Conservation (phyloP, 2,329 filamentous ascomycete genomes). For the Tolypocladium nubicola region DNA sequence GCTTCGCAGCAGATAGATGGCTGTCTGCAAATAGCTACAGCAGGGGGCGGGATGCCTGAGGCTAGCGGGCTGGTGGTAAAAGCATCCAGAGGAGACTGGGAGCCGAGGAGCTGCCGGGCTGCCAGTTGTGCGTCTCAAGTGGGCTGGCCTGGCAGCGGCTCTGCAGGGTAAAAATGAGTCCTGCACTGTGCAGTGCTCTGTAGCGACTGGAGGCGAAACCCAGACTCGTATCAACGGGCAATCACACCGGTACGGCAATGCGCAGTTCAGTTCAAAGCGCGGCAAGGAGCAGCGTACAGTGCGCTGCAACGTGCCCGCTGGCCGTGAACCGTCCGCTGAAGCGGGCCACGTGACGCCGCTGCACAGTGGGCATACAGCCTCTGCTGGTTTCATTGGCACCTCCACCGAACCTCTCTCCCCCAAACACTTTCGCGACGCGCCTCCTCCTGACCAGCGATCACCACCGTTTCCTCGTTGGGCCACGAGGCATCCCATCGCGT, state of each 20-base stretch:
- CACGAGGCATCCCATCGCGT: neutral
- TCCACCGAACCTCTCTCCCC: neutral
- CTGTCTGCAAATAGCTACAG: neutral
- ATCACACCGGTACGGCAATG: neutral
- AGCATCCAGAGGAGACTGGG: neutral
- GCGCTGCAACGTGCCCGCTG: neutral
- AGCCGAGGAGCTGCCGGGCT: neutral
- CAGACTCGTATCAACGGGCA: neutral
- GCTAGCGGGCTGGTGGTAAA: neutral
- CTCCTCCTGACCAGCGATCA: neutral
- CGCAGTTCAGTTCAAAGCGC: too few species aligned
- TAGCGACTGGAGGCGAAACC: neutral
- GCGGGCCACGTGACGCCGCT: neutral
- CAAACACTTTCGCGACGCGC: constrained; percentile 1
- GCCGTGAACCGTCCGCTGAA: neutral
- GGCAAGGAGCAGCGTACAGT: neutral
- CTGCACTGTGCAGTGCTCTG: neutral
- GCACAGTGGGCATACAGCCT: neutral
- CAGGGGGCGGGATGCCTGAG: neutral
- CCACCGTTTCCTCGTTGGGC: neutral
- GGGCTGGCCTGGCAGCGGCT: neutral
- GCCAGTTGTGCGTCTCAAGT: neutral
- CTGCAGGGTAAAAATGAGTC: neutral
- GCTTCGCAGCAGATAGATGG: neutral
- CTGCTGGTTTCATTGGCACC: neutral